Percentiles rank a stretch among this genome's conserved stretches.
Evolutionary conservation across 306 rosid genomes (phyloP).

Genomic region (Quercus dentata): DNA sequence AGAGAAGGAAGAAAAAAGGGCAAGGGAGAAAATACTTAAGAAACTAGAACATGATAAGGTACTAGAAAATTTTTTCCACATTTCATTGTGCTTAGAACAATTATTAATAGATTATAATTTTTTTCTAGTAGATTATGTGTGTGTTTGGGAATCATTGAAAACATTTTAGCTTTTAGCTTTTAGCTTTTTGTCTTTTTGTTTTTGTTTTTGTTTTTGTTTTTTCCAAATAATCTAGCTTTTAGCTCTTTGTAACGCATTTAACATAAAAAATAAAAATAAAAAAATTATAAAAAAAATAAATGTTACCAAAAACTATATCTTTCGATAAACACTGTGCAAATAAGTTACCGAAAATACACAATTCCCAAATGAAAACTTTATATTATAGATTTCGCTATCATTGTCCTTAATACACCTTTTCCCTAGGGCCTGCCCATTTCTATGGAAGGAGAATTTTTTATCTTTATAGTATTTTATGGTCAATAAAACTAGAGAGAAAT

Average conservation of each 20-base stretch:
- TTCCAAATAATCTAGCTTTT: too few species aligned
- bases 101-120: slow-evolving; percentile 1
- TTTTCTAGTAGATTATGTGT: not conserved
- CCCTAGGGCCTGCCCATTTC: not conserved
- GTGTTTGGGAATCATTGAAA: too few species aligned
- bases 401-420: not conserved
- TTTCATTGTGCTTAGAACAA: not conserved
- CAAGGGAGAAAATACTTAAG: slow-evolving; percentile 49
- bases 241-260: too few species aligned
- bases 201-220: too few species aligned
- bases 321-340: too few species aligned
- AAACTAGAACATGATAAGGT: slow-evolving; percentile 90
- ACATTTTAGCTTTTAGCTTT: too few species aligned
- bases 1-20: slow-evolving; percentile 74
- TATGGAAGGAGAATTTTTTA: not conserved
- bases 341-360: too few species aligned
- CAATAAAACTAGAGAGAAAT: not conserved
- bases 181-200: too few species aligned
- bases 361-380: too few species aligned
- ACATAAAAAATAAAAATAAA: too few species aligned
- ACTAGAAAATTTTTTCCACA: slow-evolving; percentile 10
- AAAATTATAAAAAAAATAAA: too few species aligned
- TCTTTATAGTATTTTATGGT: not conserved
- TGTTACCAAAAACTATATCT: too few species aligned
- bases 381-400: not conserved